Base-by-base conservation (phyloP, 2,329 filamentous ascomycete genomes). In the Fusarium heterosporum region DNA sequence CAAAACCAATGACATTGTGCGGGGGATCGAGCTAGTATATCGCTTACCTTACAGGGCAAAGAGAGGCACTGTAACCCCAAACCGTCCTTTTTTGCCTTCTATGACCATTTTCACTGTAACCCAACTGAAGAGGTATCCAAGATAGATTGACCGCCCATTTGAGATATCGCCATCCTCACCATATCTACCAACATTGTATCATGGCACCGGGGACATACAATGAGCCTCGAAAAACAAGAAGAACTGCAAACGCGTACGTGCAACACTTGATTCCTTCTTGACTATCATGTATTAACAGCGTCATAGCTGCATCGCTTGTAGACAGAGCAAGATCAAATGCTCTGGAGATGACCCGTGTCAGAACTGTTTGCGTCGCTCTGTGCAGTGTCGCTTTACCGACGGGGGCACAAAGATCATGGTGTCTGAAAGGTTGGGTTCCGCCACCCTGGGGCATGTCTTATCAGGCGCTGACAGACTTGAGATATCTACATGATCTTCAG, bases 281-380 rank as follows among this genome's bases (percentile, higher is more conserved):
- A 10, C 38, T 26, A 10, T 39, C 22, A 6, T 9, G 9, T 57
- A 10, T 28, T 67, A 28, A 54, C 32, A 25, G 28, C 9, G 17
- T 38, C 22, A 40, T 45, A 78, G 76, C 8, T 78, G 76, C 40
- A 55, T 73, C 47, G 57, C 72, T 3, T 78, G 76, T 48, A 74
- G 76, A 8, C 73, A 76, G 29, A 76, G 75, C 56, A 78, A 78
- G 61, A 76, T 78, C 29, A 78, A 77, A 64, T 78, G 76, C 22
- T 76, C 75, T 3, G 76, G 76, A n/a, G 58, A 71, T 6, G 69
- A 77, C 9, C 76, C 76, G 7, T 78, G 76, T 36, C 58, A 66
- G 26, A 77, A 76, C 10, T 78, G 76, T 40, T 70, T 71, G 34
- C 70, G 76, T 8, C 76, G 76, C 1, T 43, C 57, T 2, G 51